phyloP scores from a whole-genome alignment of 805 yeast species.

The Metschnikowia vanudenii region DNA sequence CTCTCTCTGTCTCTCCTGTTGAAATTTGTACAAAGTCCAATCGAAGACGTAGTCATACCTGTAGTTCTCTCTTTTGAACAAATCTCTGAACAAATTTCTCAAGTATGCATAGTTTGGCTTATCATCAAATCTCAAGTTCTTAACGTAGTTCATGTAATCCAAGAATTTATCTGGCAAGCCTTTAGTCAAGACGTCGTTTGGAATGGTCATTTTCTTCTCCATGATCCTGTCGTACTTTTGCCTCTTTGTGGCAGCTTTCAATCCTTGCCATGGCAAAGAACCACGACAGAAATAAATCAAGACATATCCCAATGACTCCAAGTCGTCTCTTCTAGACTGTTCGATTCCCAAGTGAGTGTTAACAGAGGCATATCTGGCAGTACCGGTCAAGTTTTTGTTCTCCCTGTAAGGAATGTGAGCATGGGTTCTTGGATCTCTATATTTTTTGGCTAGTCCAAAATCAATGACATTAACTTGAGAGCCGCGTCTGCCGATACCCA shows the following conservation, averaged over 20 bases:
- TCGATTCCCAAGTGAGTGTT: conserved; percentile 25
- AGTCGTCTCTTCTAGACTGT: conserved; percentile 23
- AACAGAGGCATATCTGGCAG: conserved; percentile 24
- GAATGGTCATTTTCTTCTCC: conserved; percentile 25
- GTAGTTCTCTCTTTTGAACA: conserved; percentile 83
- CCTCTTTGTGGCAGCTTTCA: conserved; percentile 24
- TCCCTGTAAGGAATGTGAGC: conserved; percentile 71
- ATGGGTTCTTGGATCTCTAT: conserved; percentile 90
- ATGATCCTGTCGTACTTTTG: conserved; percentile 25
- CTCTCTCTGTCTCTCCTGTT: conserved; percentile 53
- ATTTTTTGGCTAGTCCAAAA: conserved; percentile 91
- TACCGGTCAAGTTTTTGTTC: conserved; percentile 24
- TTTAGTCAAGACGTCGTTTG: conserved; percentile 23
- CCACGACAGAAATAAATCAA: conserved; percentile 24
- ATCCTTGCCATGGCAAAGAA: conserved; percentile 25
- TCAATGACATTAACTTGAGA: conserved; percentile 92
- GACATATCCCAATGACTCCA: conserved; percentile 24
- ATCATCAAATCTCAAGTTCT: conserved; percentile 90
- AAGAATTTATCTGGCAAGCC: conserved; percentile 92
- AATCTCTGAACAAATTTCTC: conserved; percentile 84
- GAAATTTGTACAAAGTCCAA: conserved; percentile 89
- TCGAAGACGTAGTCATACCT: conserved; percentile 93
- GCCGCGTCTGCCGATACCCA: conserved; percentile 93
- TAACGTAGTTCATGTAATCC: conserved; percentile 82
- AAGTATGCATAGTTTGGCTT: conserved; percentile 91